A percentile compares a stretch with the other conserved stretches of the same genome.
Evolutionary conservation across 805 yeast species (phyloP).

Genomic region (Tetrapisispora iriomotensis): DNA sequence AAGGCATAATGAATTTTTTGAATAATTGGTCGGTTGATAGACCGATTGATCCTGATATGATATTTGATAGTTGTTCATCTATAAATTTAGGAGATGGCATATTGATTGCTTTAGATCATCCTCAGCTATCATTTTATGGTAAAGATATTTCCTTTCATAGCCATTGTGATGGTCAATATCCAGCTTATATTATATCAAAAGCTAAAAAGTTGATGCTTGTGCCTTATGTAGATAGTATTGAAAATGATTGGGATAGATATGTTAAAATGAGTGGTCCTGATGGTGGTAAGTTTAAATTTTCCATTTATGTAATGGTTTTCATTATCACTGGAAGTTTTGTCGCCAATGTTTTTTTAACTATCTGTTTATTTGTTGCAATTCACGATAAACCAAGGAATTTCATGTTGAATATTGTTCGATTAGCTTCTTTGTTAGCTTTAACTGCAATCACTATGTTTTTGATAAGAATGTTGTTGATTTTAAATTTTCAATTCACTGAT

Average conservation of each 20-base stretch:
- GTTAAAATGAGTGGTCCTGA: constrained; percentile 22
- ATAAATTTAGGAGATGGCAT: constrained; percentile 28
- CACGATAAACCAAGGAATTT: constrained; percentile 49
- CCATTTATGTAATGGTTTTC: constrained; percentile 53
- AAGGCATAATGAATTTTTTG: constrained; percentile 2
- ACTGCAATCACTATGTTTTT: constrained; percentile 45
- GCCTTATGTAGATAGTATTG: constrained; percentile 26
- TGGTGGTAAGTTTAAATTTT: constrained; percentile 41
- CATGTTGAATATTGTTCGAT: constrained; percentile 18
- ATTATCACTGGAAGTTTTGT: constrained; percentile 57
- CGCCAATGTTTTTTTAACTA: constrained; percentile 50
- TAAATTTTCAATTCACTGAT: constrained; percentile 38
- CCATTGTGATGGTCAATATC: constrained; percentile 27
- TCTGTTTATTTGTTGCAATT: constrained; percentile 55
- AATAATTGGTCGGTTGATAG: constrained; percentile 1
- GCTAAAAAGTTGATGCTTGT: not conserved
- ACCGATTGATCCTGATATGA: not conserved
- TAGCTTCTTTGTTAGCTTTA: constrained; percentile 44
- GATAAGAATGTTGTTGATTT: constrained; percentile 36
- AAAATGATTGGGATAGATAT: constrained; percentile 40
- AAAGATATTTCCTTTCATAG: constrained; percentile 23
- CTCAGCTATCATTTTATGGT: constrained; percentile 9
- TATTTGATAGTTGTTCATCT: constrained; percentile 25
- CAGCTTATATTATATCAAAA: constrained; percentile 28
- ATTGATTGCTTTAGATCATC: constrained; percentile 16